Base-by-base conservation (phyloP, 768 basidiomycete genomes). In the Coprinopsis marcescibilis region DNA sequence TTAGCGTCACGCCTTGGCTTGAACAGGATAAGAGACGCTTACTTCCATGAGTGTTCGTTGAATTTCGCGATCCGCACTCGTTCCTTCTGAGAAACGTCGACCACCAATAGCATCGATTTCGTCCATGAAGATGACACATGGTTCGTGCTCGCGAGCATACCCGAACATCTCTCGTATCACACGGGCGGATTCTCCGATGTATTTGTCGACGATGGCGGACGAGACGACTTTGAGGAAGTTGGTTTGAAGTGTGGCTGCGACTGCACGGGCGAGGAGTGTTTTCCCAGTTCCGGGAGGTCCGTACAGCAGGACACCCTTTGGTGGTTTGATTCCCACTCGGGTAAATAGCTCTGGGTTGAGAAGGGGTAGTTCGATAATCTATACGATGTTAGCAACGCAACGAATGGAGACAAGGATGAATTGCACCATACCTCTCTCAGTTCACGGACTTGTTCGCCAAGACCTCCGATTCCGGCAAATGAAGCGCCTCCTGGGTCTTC, bases 151-250 rank as follows among this genome's bases (percentile, higher is more conserved):
- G 51, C 74, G 78, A 11, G 96, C 96, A 65, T 97, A 99, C 20
- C 90, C 93, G 59, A 99, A 99, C 96, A 99, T 98, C 65, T 99
- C 96, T 55, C 96, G 79, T 20, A 99, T 85, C 7, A 98, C 81
- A 43, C 96, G 80, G 15, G 96, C 96, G 48, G 89, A 92, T 70
- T 98, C 96, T 56, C 96, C 96, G 39, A 99, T 98, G 62, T 98
- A 99, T 67, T 98, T 93, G 73, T 93, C 85, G 51, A 98, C 89
- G 56, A 99, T 97, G 13, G 96, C 96, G 19, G 92, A 96, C 2
- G 93, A 94, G 40, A 98, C 96, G 44, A 99, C 95, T 65, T 98
- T 98, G 39, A 98, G 79, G 74, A 99, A 98, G 63, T 98, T 97
- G 46, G 94, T 97, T 56, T 89, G 78, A 21, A 95, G 76, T 2